Evolutionary conservation across 139 green algal species (phyloP).

Genomic region (Volvox africanus): DNA sequence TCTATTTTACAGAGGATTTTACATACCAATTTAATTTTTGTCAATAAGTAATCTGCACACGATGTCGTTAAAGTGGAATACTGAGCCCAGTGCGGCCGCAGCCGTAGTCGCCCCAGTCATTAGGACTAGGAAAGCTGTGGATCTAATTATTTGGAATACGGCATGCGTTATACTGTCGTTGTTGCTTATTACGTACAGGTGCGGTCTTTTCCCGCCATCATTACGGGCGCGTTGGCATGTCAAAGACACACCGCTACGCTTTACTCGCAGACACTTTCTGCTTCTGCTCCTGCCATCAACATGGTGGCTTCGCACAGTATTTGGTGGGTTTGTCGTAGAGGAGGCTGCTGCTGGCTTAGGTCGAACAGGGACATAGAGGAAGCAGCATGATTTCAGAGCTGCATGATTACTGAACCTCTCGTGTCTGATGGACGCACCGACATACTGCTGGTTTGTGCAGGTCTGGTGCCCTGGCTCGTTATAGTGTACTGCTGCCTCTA

Average conservation of each 20-base stretch:
- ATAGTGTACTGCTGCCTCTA: neutral
- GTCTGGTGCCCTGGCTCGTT: neutral
- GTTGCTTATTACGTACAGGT: neutral
- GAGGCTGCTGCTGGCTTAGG: no score
- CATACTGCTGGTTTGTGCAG: neutral
- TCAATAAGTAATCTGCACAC: no score
- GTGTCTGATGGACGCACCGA: no score
- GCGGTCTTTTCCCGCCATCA: conserved; percentile 23
- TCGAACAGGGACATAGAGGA: no score
- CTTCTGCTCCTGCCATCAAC: neutral
- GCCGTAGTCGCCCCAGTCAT: neutral
- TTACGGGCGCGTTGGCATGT: neutral
- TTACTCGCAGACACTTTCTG: neutral
- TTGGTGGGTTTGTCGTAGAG: conserved; percentile 2
- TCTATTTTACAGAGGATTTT: no score
- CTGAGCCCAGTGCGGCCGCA: neutral
- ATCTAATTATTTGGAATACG: neutral
- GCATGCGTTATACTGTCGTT: neutral
- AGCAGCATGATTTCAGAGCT: no score
- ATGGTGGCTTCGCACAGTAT: neutral
- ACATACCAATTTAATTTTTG: no score
- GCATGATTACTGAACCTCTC: no score
- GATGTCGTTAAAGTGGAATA: conserved; percentile 31
- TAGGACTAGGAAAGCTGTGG: neutral
- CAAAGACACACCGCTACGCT: neutral